Percentiles rank a stretch among this genome's conserved stretches.
Conservation (phyloP, 805 yeast genomes). For the Groenewaldozyma tartarivorans region DNA sequence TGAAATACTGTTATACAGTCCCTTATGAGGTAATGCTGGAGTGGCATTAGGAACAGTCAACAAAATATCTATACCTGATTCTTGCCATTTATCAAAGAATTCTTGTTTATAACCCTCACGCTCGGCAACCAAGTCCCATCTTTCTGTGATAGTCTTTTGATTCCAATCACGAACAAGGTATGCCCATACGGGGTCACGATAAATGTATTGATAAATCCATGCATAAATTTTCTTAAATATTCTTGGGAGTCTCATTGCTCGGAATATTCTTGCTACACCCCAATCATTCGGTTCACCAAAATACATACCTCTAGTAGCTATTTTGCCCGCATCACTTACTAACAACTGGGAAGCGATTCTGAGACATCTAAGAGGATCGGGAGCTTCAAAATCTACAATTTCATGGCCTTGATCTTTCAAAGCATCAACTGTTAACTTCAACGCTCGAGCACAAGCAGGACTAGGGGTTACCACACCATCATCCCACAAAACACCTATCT, state of each 20-base stretch:
- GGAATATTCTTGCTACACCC: conserved; percentile 27
- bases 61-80: conserved; percentile 29
- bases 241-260: conserved; percentile 27
- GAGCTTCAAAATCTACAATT: conserved; percentile 36
- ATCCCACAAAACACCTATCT: conserved; percentile 38
- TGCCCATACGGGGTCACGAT: conserved; percentile 31
- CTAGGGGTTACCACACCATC: conserved; percentile 44
- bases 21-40: conserved; percentile 34
- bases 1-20: conserved; percentile 27
- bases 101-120: conserved; percentile 29
- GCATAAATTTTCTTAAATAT: conserved; percentile 28
- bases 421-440: conserved; percentile 32
- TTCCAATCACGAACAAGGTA: conserved; percentile 28
- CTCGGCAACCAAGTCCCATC: conserved; percentile 28
- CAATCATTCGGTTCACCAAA: conserved; percentile 29
- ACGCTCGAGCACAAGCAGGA: conserved; percentile 37
- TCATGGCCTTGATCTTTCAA: conserved; percentile 37
- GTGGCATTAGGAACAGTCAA: conserved; percentile 35
- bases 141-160: conserved; percentile 27
- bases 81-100: conserved; percentile 29
- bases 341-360: conserved; percentile 42
- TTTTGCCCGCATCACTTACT: conserved; percentile 27
- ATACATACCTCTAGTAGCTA: conserved; percentile 18
- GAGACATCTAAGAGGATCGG: conserved; percentile 47
- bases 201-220: conserved; percentile 25